Evolutionary conservation across 75 land plant species (phyloP), one percentile per base, ranked within the genome.

Genomic region (Selaginella moellendorffii): DNA sequence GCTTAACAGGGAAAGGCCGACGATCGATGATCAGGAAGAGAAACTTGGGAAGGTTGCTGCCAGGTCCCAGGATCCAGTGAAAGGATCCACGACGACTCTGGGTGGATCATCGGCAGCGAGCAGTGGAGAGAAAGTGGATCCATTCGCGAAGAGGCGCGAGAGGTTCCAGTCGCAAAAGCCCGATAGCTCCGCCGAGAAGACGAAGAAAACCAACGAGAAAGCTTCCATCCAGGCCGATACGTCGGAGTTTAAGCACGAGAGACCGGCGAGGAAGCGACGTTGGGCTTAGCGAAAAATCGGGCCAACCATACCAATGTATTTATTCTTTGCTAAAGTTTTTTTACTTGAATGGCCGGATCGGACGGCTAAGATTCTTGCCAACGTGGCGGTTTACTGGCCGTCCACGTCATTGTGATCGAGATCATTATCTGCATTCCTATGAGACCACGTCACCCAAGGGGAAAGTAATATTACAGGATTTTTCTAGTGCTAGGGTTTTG

Each of bases 251-350:
- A 92, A 89, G 68, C 81, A 74, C 25, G 97, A 92, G 68, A 78
- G 97, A 14, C 97, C 97, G 24, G 81, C 97, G 14, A 68, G 97
- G 28, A 92, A 88, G 65, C 63, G 97, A 58, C 76, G 93, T 75
- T 92, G 97, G 97, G 78, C n/a, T n/a, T n/a, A n/a, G n/a, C n/a
- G n/a, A n/a, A n/a, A n/a, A n/a, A n/a, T n/a, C n/a, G n/a, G n/a
- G n/a, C n/a, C n/a, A n/a, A n/a, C n/a, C n/a, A n/a, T n/a, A n/a
- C n/a, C n/a, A n/a, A n/a, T n/a, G n/a, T n/a, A n/a, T n/a, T n/a
- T n/a, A n/a, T n/a, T n/a, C n/a, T n/a, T n/a, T n/a, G n/a, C n/a
- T n/a, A n/a, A n/a, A n/a, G n/a, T n/a, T n/a, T n/a, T n/a, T n/a
- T n/a, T n/a, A n/a, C n/a, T n/a, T n/a, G n/a, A n/a, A n/a, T n/a